A percentile compares a stretch with the other conserved stretches of the same genome.
Evolutionary conservation across 2,329 filamentous ascomycete genomes (phyloP).

Genomic region (Colletotrichum orchidophilum): DNA sequence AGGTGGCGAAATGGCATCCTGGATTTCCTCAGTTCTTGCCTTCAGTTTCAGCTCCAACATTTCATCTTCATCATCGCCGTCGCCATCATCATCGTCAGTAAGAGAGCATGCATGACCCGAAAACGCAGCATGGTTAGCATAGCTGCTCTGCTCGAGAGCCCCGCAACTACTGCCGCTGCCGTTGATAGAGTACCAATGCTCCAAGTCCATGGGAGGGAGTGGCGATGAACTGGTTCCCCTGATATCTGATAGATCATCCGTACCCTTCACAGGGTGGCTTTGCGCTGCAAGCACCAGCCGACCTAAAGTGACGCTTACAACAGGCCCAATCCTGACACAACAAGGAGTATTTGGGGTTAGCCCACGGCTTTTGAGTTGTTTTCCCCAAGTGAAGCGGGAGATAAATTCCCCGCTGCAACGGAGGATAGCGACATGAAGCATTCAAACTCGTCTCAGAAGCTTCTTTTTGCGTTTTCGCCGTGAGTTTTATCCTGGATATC

Average conservation of each 20-base stretch:
- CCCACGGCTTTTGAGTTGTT: background rate
- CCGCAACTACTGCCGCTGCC: too few species aligned
- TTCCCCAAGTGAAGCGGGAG: background rate
- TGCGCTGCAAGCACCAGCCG: background rate
- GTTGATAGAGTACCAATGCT: too few species aligned
- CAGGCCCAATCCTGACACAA: background rate
- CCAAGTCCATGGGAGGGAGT: background rate
- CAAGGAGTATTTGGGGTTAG: background rate
- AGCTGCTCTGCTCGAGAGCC: too few species aligned
- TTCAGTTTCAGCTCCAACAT: too few species aligned
- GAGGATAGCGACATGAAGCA: background rate
- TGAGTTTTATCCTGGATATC: background rate
- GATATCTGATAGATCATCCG: background rate
- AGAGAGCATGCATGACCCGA: too few species aligned
- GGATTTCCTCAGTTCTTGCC: too few species aligned
- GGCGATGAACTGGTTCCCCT: background rate
- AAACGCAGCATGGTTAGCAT: too few species aligned
- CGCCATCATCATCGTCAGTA: too few species aligned
- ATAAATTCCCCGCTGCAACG: background rate
- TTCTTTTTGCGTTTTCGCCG: background rate
- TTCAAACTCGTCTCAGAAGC: background rate
- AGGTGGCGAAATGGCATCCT: too few species aligned
- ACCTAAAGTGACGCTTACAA: background rate
- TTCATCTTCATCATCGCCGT: too few species aligned
- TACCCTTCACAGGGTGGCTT: background rate